Conservation (phyloP, 306 rosid genomes). For the Ammopiptanthus mongolicus region DNA sequence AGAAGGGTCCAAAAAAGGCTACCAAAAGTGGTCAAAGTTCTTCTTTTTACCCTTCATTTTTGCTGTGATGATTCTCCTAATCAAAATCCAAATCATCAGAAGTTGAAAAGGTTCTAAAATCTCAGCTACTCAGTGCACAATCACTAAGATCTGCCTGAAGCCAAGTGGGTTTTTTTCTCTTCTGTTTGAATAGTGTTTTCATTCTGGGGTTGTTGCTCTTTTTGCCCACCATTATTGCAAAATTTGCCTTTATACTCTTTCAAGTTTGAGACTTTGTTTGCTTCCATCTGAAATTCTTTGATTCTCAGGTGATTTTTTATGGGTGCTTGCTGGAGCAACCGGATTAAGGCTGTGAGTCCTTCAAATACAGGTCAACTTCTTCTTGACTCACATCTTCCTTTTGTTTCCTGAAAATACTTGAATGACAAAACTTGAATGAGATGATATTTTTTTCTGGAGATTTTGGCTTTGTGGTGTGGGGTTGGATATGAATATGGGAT, state of each 20-base stretch:
- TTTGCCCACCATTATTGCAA: not conserved
- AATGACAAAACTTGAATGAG: not conserved
- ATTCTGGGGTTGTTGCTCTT: not conserved
- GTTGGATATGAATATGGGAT: not conserved
- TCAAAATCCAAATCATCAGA: slow-evolving; percentile 30
- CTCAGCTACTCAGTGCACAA: slow-evolving; percentile 13
- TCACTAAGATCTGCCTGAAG: slow-evolving; percentile 28
- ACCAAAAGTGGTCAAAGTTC: not conserved
- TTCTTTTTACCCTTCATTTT: slow-evolving; percentile 3
- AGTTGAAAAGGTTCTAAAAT: slow-evolving; percentile 9
- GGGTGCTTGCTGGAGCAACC: slow-evolving; percentile 95
- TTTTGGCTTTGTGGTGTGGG: slow-evolving; percentile 3
- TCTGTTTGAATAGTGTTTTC: slow-evolving; percentile 1
- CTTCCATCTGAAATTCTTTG: slow-evolving; percentile 26
- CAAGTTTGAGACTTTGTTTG: slow-evolving; percentile 6
- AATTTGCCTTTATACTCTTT: slow-evolving; percentile 7
- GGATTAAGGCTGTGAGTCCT: slow-evolving; percentile 65
- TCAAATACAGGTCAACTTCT: slow-evolving; percentile 53
- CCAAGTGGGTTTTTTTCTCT: slow-evolving; percentile 20
- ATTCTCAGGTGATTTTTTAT: slow-evolving; percentile 39
- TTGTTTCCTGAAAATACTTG: not conserved
- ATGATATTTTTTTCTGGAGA: not conserved
- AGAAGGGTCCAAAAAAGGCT: slow-evolving; percentile 41
- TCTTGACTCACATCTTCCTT: not conserved
- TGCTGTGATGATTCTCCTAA: slow-evolving; percentile 11